Base-by-base conservation (phyloP, 83 land plant genomes). In the Isoetes engelmannii region DNA sequence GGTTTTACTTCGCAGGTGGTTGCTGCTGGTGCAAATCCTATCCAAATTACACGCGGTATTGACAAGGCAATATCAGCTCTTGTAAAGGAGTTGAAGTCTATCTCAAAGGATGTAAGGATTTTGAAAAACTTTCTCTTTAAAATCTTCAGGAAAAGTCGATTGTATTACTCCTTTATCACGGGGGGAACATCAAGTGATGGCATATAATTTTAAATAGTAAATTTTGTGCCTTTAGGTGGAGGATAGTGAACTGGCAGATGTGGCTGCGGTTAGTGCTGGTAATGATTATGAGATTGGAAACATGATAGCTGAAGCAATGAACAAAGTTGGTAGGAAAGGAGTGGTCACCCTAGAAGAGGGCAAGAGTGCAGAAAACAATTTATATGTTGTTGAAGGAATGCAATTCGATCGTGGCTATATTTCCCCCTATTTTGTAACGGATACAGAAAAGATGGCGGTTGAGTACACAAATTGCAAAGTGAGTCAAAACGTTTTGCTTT, bases 11-110 rank as follows among this genome's bases (percentile, higher is more conserved):
- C 47, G 61, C 72, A 89, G 97, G 89, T 92, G 44, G 92, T 93
- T 15, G 98, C 92, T 50, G 96, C 96, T 17, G 98, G 98, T 21
- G 98, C 92, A 12, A 93, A 90, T 63, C 98, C 98, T 48, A 87
- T 93, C 47, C 83, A 82, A 46, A 87, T 93, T 47, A 87, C 89
- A 4, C 62, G 90, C 49, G 98, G 98, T 9, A 93, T 90, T 80
- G 98, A 93, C 78, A 93, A 86, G 68, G 89, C 92, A 4, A 69
- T 90, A 17, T 84, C 84, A 67, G 90, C 88, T 49, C 71, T 93
- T 0, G 92, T 93, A 28, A 49, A 73, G 21, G 96, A 93, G 74
- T 79, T 93, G 9, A 93, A 93, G 69, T 37, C 37, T 7, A 72
- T 90, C 63, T 87, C 98, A 5, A 93, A 93, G 69, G 96, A 93